Percentiles rank a stretch among this genome's conserved stretches.
Evolutionary conservation across 1,139 yeast genomes (phyloP).

Genomic region (Tardiomyces digboiensis): DNA sequence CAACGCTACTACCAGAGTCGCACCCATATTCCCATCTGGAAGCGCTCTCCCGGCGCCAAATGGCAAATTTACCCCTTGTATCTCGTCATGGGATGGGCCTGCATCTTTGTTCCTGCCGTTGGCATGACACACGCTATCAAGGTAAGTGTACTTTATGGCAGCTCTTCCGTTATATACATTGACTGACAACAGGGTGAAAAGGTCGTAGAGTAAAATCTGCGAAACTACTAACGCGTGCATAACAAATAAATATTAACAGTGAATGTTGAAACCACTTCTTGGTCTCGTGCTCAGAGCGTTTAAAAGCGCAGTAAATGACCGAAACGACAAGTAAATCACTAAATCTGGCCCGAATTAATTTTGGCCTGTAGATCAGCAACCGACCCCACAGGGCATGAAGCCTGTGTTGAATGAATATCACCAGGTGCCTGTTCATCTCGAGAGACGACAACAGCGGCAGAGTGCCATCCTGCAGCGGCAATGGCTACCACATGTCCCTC

Average conservation of each 20-base stretch:
- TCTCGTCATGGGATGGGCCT: constrained; percentile 68
- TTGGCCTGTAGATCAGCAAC: neutral
- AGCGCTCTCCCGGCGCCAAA: constrained; percentile 55
- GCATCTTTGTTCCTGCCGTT: constrained; percentile 57
- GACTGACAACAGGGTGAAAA: constrained; percentile 1
- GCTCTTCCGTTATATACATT: neutral
- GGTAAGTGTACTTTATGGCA: constrained; percentile 7
- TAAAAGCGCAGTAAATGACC: neutral
- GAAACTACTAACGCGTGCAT: neutral
- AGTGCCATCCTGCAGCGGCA: constrained; percentile 79
- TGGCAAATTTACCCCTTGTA: constrained; percentile 80
- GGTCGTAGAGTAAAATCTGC: neutral
- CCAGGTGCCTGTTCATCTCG: neutral
- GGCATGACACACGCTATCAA: constrained; percentile 49
- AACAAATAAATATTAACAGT: neutral
- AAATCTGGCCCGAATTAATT: neutral
- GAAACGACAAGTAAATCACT: neutral
- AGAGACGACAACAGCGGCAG: constrained; percentile 42
- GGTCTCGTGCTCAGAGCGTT: neutral
- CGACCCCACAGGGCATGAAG: neutral
- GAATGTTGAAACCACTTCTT: neutral
- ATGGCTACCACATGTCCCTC: constrained; percentile 40
- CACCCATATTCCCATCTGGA: constrained; percentile 28
- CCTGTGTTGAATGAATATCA: neutral
- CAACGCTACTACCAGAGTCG: constrained; percentile 31